These are phyloP conservation scores for Wickerhamiella hasegawae DNA, from an alignment of 805 yeast genomes.

Conservation along the genomic window DNA sequence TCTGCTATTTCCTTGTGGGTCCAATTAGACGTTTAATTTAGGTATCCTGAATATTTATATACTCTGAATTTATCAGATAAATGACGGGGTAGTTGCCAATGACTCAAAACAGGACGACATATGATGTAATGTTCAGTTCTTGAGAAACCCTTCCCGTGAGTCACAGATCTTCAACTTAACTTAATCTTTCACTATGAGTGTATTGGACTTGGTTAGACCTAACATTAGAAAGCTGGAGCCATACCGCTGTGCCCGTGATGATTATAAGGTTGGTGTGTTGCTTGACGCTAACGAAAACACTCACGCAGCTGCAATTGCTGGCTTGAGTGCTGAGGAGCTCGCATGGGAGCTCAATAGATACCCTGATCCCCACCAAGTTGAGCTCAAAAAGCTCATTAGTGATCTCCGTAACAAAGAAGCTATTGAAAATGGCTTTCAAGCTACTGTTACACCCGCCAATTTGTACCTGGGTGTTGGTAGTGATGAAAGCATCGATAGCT, in stretches of 20 bases:
- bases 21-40: too few species aligned
- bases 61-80: too few species aligned
- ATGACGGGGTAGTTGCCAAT: too few species aligned
- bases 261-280: slow-evolving; percentile 72
- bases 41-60: too few species aligned
- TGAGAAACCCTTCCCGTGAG: too few species aligned
- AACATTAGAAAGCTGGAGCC: slow-evolving; percentile 75
- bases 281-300: slow-evolving; percentile 95
- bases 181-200: slow-evolving; percentile 7
- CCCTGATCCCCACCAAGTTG: slow-evolving; percentile 90
- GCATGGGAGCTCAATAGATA: slow-evolving; percentile 62
- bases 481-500: slow-evolving; percentile 84
- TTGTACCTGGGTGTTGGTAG: slow-evolving; percentile 93
- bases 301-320: slow-evolving; percentile 62
- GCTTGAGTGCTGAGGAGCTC: slow-evolving; percentile 29
- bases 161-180: too few species aligned
- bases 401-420: slow-evolving; percentile 50
- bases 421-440: slow-evolving; percentile 11
- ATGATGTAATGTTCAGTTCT: too few species aligned
- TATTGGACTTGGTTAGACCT: slow-evolving; percentile 57
- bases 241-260: slow-evolving; percentile 93
- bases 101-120: too few species aligned
- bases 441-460: slow-evolving; percentile 42
- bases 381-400: slow-evolving; percentile 55
- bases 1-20: background rate